Evolutionary conservation across 768 basidiomycete genomes (phyloP).

Genomic region (Russula compacta): DNA sequence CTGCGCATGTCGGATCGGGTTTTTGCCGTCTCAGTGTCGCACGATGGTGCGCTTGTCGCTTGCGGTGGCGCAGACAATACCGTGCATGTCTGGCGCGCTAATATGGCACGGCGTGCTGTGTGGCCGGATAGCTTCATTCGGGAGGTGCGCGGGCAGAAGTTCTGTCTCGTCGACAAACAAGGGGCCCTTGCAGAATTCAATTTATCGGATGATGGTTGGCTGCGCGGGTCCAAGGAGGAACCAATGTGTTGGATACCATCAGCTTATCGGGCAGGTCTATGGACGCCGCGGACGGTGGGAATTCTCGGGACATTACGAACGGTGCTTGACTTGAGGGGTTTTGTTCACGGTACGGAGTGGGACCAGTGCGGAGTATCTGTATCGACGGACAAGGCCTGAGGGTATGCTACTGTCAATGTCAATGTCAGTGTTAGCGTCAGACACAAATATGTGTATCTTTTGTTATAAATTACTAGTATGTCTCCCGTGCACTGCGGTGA

Average conservation of each 20-base stretch:
- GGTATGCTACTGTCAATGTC: no score
- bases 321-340: background rate
- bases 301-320: slow-evolving; percentile 9
- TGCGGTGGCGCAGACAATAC: background rate
- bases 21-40: background rate
- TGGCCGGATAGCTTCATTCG: slow-evolving; percentile 8
- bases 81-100: slow-evolving; percentile 1
- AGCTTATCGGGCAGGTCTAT: slow-evolving; percentile 3
- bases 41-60: slow-evolving; percentile 1
- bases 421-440: no score
- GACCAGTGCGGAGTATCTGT: background rate
- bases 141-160: background rate
- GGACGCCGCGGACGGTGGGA: slow-evolving; percentile 6
- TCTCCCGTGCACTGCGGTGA: no score
- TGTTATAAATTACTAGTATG: no score
- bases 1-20: background rate
- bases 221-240: slow-evolving; percentile 1
- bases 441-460: no score
- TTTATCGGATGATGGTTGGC: background rate
- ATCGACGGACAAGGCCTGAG: no score
- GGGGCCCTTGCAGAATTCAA: background rate
- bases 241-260: slow-evolving; percentile 11
- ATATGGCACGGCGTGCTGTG: background rate
- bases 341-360: slow-evolving; percentile 8
- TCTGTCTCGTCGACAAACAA: slow-evolving; percentile 8